These are phyloP conservation scores for Penicillium silybi DNA, from an alignment of 495 filamentous ascomycete species.

Conservation along the genomic window DNA sequence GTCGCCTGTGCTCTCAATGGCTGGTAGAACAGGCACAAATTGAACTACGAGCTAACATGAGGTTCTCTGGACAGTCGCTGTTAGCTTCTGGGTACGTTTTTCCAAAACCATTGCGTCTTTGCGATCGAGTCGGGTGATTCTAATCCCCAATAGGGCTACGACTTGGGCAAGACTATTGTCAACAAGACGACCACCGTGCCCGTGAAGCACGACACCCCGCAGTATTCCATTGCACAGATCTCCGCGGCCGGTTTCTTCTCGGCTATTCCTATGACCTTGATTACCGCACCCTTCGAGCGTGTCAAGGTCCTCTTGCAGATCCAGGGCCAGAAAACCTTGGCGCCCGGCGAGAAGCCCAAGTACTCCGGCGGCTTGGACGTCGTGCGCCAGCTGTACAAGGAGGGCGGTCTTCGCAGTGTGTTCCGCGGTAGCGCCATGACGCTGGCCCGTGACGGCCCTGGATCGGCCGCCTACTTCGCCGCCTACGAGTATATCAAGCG, in stretches of 20 bases:
- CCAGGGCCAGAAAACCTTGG: conserved; percentile 83
- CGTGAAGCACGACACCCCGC: conserved; percentile 55
- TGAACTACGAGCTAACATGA: conserved; percentile 7
- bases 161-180: conserved; percentile 87
- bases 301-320: conserved; percentile 98
- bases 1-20: conserved; percentile 28
- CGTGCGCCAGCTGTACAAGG: conserved; percentile 89
- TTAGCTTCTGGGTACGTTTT: conserved; percentile 77
- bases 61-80: conserved; percentile 62
- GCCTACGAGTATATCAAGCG: conserved; percentile 95
- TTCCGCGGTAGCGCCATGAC: conserved; percentile 91
- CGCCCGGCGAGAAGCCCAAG: conserved; percentile 86
- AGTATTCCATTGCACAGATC: conserved; percentile 79
- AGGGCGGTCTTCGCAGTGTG: conserved; percentile 84
- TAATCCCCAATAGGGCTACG: conserved; percentile 67
- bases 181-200: conserved; percentile 59
- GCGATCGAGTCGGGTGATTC: conserved; percentile 1
- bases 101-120: not conserved
- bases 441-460: conserved; percentile 88
- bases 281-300: conserved; percentile 97
- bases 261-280: conserved; percentile 94
- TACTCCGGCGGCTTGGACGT: conserved; percentile 88
- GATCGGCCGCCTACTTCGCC: conserved; percentile 92
- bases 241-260: conserved; percentile 95
- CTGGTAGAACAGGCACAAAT: not conserved